Evolutionary conservation across 2,329 filamentous ascomycete genomes (phyloP), one percentile per base, ranked within the genome.

Genomic region (Zasmidium cellare): DNA sequence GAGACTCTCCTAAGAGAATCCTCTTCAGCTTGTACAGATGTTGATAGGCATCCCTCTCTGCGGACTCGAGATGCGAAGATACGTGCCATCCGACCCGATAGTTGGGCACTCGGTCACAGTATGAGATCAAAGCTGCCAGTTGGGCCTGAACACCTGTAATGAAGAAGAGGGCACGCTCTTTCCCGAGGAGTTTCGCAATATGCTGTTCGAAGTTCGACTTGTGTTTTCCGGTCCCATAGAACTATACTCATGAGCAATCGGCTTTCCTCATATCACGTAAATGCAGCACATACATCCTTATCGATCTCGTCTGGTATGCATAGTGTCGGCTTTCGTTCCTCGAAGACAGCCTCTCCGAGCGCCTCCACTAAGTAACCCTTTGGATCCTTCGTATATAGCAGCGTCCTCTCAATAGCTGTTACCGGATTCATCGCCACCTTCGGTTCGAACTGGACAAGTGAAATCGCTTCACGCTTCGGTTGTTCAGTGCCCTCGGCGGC

Each of bases 131-230:
- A 2, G 64, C 64, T 2, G 57, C 56, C 16, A 65, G 51, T 41
- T 67, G 65, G 16, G 65, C 65, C 53, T 65, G 65, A 5, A 66
- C 62, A 25, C 65, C 65, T 2, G 65, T 67, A 24, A 67, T 28
- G 58, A 67, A 67, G 59, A 67, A 67, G 22, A 65, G 56, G 14
- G 62, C 64, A 49, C 61, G 49, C 18, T 62, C 28, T 50, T 67
- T 67, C 3, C 64, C 64, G 7, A 67, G 45, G 9, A 62, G 20
- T 1, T 57, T 56, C 5, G 65, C 64, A 22, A 67, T 62, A 41
- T 67, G 60, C 18, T 55, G 14, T 46, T 67, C 63, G 46, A 67
- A 66, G 25, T 57, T 38, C 35, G 61, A 46, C 35, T 62, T 67
- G 41, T 61, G 58, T 11, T 20, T 47, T n/a, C 65, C 60, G 12